phyloP scores from a whole-genome alignment of 2,329 filamentous ascomycete species.

The Plectosphaerella plurivora region DNA sequence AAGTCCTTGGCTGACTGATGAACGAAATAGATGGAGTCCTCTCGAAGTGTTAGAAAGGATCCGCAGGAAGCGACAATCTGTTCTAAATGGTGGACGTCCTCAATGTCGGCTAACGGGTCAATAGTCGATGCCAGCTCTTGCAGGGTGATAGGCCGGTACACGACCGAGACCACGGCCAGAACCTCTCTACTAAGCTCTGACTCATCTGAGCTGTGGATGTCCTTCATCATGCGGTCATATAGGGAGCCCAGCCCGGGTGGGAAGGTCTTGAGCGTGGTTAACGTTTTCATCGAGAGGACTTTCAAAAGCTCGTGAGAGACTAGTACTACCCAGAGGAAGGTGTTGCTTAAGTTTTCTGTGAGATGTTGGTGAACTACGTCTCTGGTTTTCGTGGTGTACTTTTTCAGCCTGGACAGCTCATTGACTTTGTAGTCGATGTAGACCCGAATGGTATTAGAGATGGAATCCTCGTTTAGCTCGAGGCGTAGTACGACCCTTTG shows the following conservation, averaged over 20 bases:
- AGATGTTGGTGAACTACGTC: conserved; percentile 4
- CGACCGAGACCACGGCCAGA: conserved; percentile 21
- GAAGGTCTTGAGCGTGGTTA: conserved; percentile 12
- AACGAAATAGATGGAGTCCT: conserved; percentile 27
- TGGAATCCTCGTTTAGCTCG: conserved; percentile 22
- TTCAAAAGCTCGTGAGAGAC: conserved; percentile 13
- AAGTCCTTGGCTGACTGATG: conserved; percentile 41
- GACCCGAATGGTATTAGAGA: conserved; percentile 25
- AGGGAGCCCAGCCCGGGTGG: conserved; percentile 28
- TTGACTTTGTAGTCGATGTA: conserved; percentile 31
- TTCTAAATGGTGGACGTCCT: neutral
- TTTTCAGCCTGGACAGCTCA: conserved; percentile 16
- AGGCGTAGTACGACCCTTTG: conserved; percentile 22
- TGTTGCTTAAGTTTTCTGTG: conserved; percentile 19
- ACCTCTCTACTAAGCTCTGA: conserved; percentile 24
- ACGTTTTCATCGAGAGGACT: conserved; percentile 14
- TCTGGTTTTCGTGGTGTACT: neutral
- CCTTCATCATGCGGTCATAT: conserved; percentile 31
- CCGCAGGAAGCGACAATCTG: conserved; percentile 26
- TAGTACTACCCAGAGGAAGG: conserved; percentile 15
- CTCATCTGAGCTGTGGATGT: conserved; percentile 22
- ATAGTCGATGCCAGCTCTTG: conserved; percentile 23
- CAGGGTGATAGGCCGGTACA: conserved; percentile 30
- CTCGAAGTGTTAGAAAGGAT: conserved; percentile 26
- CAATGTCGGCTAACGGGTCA: conserved; percentile 7